A percentile compares a stretch with the other conserved stretches of the same genome.
Conservation (phyloP, 139 green algal genomes). For the Micractinium conductrix region DNA sequence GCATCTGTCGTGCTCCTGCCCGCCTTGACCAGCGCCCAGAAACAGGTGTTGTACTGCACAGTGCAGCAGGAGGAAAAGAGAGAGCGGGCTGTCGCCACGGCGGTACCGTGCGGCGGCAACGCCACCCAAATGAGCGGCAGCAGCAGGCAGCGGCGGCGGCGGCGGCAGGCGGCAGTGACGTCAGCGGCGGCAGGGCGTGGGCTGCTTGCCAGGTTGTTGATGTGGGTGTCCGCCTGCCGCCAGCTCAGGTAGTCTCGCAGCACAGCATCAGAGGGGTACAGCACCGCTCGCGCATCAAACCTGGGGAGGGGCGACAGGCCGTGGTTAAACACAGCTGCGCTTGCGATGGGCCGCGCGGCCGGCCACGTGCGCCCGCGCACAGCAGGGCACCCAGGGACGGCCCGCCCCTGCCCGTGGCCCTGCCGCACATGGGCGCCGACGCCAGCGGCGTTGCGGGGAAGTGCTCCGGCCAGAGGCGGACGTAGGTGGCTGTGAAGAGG, state of each 20-base stretch:
- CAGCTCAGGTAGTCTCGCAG: constrained; percentile 93
- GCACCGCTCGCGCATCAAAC: constrained; percentile 92
- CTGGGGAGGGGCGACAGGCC: too few species aligned
- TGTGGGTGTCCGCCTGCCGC: constrained; percentile 94
- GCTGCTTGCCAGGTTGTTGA: constrained; percentile 89
- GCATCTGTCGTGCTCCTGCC: constrained; percentile 68
- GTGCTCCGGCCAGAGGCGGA: constrained; percentile 73
- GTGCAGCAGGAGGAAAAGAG: background rate
- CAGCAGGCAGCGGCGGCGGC: background rate
- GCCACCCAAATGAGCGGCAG: background rate
- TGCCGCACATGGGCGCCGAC: constrained; percentile 73
- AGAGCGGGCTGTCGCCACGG: background rate
- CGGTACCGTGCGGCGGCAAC: background rate
- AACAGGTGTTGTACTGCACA: constrained; percentile 96
- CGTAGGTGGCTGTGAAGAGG: constrained; percentile 89
- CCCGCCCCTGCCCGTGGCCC: too few species aligned
- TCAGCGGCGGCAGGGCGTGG: too few species aligned
- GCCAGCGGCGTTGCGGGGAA: constrained; percentile 64
- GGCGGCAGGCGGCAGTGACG: too few species aligned
- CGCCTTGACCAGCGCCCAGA: constrained; percentile 87
- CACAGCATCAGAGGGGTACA: constrained; percentile 75
- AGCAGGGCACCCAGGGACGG: too few species aligned
- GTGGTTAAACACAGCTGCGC: too few species aligned
- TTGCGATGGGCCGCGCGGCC: too few species aligned
- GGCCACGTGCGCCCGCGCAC: too few species aligned